phyloP scores from a whole-genome alignment of 768 basidiomycete species.

The Suillus discolor region DNA sequence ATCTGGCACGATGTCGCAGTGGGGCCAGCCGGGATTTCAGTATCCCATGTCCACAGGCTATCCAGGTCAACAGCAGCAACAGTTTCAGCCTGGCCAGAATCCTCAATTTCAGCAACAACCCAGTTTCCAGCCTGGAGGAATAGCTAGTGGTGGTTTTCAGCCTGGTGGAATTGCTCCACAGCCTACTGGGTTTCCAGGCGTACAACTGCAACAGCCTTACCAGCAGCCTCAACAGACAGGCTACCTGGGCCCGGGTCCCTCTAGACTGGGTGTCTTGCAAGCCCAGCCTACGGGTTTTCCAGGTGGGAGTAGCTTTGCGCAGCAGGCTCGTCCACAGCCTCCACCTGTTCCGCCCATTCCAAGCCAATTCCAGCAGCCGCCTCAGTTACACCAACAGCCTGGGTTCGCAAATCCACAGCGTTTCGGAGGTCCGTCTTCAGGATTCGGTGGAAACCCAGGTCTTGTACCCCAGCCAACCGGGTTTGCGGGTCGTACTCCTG shows the following conservation, averaged over 20 bases:
- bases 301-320: slow-evolving; percentile 31
- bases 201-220: slow-evolving; percentile 26
- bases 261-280: slow-evolving; percentile 41
- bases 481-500: slow-evolving; percentile 45
- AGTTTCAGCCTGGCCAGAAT: slow-evolving; percentile 41
- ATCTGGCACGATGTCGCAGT: slow-evolving; percentile 66
- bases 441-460: slow-evolving; percentile 14
- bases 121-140: slow-evolving; percentile 28
- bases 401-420: slow-evolving; percentile 61
- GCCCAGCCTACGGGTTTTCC: slow-evolving; percentile 57
- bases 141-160: slow-evolving; percentile 33
- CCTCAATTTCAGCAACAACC: slow-evolving; percentile 47
- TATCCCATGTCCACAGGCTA: slow-evolving; percentile 77
- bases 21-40: slow-evolving; percentile 72
- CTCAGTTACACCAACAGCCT: slow-evolving; percentile 42
- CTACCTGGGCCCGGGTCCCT: slow-evolving; percentile 39
- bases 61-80: slow-evolving; percentile 42
- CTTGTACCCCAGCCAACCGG: slow-evolving; percentile 39
- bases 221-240: slow-evolving; percentile 42
- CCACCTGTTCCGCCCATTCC: slow-evolving; percentile 72
- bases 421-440: slow-evolving; percentile 34
- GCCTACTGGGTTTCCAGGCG: slow-evolving; percentile 54
- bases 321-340: slow-evolving; percentile 47
- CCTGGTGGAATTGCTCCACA: slow-evolving; percentile 56
- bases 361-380: slow-evolving; percentile 44